Conservation (phyloP, 768 basidiomycete species). For the Mycena haematopus region DNA sequence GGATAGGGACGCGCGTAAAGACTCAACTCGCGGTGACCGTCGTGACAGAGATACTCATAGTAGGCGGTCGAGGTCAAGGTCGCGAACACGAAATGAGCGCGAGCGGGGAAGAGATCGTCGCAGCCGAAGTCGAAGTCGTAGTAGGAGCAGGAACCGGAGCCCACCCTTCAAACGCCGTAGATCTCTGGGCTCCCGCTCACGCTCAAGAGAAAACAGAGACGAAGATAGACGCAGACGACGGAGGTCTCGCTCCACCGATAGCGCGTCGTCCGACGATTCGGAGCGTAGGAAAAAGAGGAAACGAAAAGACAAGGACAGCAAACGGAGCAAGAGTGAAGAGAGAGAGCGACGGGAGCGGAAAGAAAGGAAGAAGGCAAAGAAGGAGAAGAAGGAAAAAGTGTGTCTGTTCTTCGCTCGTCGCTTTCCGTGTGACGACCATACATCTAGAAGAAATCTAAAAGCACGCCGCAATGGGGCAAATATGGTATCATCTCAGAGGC, state of each 20-base stretch:
- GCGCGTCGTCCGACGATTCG: conserved; percentile 49
- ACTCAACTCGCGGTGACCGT: conserved; percentile 12
- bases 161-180: conserved; percentile 40
- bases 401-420: conserved; percentile 25
- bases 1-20: conserved; percentile 5
- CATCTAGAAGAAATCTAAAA: conserved; percentile 59
- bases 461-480: conserved; percentile 85
- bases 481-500: conserved; percentile 85
- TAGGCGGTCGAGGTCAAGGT: conserved; percentile 22
- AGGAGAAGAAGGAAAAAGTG: conserved; percentile 71
- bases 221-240: conserved; percentile 39
- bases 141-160: conserved; percentile 40
- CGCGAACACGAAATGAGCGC: conserved; percentile 21
- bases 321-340: conserved; percentile 43
- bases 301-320: conserved; percentile 51
- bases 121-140: conserved; percentile 22
- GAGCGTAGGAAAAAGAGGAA: conserved; percentile 52
- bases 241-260: conserved; percentile 47
- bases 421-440: not conserved
- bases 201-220: conserved; percentile 37
- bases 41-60: conserved; percentile 23
- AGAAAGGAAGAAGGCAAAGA: conserved; percentile 68
- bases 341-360: conserved; percentile 49
- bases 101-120: conserved; percentile 25
- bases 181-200: conserved; percentile 37